Base-by-base conservation (phyloP, 2,329 filamentous ascomycete species). In the Chalaropsis ovoidea region DNA sequence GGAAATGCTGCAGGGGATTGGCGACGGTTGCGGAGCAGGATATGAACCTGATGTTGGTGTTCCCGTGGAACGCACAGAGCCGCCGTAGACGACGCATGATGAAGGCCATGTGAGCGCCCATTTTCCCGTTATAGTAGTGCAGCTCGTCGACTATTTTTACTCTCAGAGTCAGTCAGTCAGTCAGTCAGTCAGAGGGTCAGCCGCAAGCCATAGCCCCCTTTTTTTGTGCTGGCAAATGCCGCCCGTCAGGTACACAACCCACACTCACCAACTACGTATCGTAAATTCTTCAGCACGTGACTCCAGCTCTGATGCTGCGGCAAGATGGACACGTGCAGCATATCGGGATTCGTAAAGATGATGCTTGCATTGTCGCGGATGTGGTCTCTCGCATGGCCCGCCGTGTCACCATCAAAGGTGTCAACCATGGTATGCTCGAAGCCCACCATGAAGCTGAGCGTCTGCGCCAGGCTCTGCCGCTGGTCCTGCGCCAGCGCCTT, bases 331-430 rank as follows among this genome's bases (percentile, higher is more conserved):
- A 96, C 84, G 70, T 99, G 94, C 43, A 99, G 80, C 92, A 97
- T 99, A 72, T 99, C 94, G 0, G 94, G 94, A 71, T 99, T 99
- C 0, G 94, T 99, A 72, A 99, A 96, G 62, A 99, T 93, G 68
- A 97, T 90, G 27, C 90, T 83, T 0, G 88, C 94, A 75, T 95
- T 86, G 47, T 97, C 92, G 5, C 93, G 84, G 68, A 99, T 93
- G 35, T 79, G 73, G 69, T 90, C 90, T 24, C 94, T 83, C 68
- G 88, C 86, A 4, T 77, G 75, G 85, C 95, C 92, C 0, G 89
- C 86, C 0, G 94, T 99, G 73, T 99, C 94, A 6, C 94, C 94
- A 73, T 99, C 94, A 70, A 95, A 97, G 0, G 94, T 96, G 72
- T 96, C 94, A 1, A 96, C 90, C 19, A 95, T 77, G 0, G 86